Evolutionary conservation across 768 basidiomycete species (phyloP).

Genomic region (Pleurotus sapidus): DNA sequence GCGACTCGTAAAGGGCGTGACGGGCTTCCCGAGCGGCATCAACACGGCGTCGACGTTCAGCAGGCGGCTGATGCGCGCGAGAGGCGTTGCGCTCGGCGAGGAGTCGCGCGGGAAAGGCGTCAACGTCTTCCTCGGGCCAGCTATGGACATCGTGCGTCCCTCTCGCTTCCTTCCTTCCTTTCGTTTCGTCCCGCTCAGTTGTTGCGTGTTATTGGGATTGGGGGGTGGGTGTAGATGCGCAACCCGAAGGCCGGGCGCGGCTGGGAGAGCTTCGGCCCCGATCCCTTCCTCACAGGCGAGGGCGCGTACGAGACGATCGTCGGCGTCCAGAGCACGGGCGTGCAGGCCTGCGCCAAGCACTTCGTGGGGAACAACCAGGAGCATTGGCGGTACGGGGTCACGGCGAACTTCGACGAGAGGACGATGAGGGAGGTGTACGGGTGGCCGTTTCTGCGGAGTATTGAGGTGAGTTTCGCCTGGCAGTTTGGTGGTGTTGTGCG

Average conservation of each 20-base stretch:
- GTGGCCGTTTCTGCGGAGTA: slow-evolving; percentile 47
- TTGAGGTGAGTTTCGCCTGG: slow-evolving; percentile 31
- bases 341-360: slow-evolving; percentile 32
- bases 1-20: slow-evolving; percentile 39
- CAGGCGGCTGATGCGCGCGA: slow-evolving; percentile 57
- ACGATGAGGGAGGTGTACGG: slow-evolving; percentile 53
- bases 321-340: slow-evolving; percentile 51
- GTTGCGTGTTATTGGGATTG: neutral
- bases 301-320: slow-evolving; percentile 50
- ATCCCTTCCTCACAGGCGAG: slow-evolving; percentile 52
- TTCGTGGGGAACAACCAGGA: slow-evolving; percentile 44
- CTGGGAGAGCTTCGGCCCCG: slow-evolving; percentile 54
- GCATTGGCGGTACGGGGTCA: slow-evolving; percentile 46
- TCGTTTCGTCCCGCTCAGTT: neutral
- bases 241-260: slow-evolving; percentile 48
- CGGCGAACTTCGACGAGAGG: slow-evolving; percentile 51
- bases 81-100: slow-evolving; percentile 60
- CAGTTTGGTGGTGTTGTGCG: too few relatives aligned
- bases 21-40: slow-evolving; percentile 58
- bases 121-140: slow-evolving; percentile 48
- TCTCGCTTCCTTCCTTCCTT: neutral
- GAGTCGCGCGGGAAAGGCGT: slow-evolving; percentile 73
- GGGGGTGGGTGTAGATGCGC: slow-evolving; percentile 33
- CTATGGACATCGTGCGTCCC: slow-evolving; percentile 48
- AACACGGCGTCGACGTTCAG: slow-evolving; percentile 50